Base-by-base conservation (phyloP, 441 rosid species). In the Cnidoscolus chayamansa region DNA sequence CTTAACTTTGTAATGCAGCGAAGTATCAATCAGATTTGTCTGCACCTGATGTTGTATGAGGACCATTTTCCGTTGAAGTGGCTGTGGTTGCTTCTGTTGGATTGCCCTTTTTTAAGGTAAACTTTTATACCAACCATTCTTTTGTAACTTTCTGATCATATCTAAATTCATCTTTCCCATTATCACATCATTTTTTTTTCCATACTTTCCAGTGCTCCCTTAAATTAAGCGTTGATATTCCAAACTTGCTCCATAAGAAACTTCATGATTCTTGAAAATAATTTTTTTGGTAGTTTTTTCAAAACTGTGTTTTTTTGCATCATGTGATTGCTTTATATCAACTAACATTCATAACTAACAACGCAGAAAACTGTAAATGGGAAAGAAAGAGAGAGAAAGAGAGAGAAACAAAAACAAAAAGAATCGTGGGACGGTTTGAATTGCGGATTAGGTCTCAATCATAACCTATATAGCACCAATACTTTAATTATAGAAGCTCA, bases 331-430 rank as follows among this genome's bases (percentile, higher is more conserved):
- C 71, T 78, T 74, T 83, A 71, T 72, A 63, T 73, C 72, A 85
- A 80, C 90, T 85, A 80, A 86, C 90, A 79, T 81, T 88, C 93
- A 75, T 17, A 88, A 83, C 88, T 82, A 84, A 80, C 86, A 80
- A 10, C 0, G 30, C 31, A 10, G 49, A 63, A 65, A 67, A 67
- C 47, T 17, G 20, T 7, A n/a, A 71, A 67, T 48, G 5, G 62
- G 45, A 47, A 63, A 65, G 7, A 19, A 25, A 45, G 31, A 47
- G 51, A 49, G 2, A 17, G 1, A 59, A 16, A 15, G 3, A 60
- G 11, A 32, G 60, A 48, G 53, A 11, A 37, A 1, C 7, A 31
- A 50, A 61, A 16, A 60, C 9, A 13, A 20, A 58, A 66, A 72
- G 40, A 35, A 58, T 65, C 47, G 55, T 19, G 54, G 19, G 49